These are phyloP conservation scores for Mucor sp. DNA, from an alignment of 371 early-diverging fungal genomes.

Conservation along the genomic window DNA sequence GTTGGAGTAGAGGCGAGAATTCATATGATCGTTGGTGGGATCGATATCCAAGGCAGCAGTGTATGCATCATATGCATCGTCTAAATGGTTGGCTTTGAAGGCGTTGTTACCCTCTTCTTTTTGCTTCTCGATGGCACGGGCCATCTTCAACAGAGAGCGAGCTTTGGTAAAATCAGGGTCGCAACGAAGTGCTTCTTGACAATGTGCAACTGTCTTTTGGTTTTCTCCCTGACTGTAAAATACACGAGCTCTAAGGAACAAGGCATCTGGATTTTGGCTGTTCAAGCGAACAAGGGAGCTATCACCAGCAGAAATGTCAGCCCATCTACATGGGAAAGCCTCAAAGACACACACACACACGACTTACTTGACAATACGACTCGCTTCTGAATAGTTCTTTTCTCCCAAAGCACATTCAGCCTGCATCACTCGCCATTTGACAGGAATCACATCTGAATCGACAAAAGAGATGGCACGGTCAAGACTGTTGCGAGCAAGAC, in stretches of 20 bases:
- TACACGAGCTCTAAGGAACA: conserved; percentile 71
- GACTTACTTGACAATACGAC: conserved; percentile 57
- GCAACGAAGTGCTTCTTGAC: conserved; percentile 71
- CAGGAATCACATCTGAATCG: conserved; percentile 58
- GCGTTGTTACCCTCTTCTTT: conserved; percentile 80
- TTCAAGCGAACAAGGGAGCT: conserved; percentile 64
- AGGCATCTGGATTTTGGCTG: conserved; percentile 74
- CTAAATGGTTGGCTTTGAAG: conserved; percentile 62
- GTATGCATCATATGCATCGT: conserved; percentile 74
- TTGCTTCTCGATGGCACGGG: conserved; percentile 62
- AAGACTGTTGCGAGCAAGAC: conserved; percentile 62
- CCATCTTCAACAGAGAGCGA: conserved; percentile 62
- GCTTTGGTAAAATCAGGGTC: conserved; percentile 83
- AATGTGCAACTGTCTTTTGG: conserved; percentile 60
- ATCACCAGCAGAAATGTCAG: neutral
- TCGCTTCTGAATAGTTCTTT: conserved; percentile 71
- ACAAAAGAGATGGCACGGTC: conserved; percentile 65
- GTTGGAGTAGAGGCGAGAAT: conserved; percentile 77
- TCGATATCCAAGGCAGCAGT: conserved; percentile 73
- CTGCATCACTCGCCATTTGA: conserved; percentile 71
- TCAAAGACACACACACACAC: neutral
- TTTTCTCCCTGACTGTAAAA: conserved; percentile 77
- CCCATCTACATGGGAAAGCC: neutral
- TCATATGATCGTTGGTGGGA: conserved; percentile 63
- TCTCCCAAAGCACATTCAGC: conserved; percentile 74